Base-by-base conservation (phyloP, 495 filamentous ascomycete species). In the Hypoxylon trugodes region DNA sequence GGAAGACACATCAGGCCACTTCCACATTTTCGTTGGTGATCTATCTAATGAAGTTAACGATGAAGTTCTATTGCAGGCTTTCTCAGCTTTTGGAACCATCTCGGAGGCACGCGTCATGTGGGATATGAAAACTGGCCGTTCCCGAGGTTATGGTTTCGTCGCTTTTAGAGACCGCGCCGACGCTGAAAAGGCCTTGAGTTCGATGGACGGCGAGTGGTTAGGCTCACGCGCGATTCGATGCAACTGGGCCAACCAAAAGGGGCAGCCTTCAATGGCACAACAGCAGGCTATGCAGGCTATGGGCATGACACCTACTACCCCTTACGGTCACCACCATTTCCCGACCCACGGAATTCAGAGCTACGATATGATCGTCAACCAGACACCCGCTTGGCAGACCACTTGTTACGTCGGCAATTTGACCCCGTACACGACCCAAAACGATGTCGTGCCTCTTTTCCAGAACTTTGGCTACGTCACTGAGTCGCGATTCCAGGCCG, bases 231-330 rank as follows among this genome's bases (percentile, higher is more conserved):
- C 96, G 3, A 99, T 99, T 73, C 92, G 95, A 59, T 97, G 94
- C 85, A 99, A 99, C 81, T 99, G 95, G 95, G 95, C 95, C 48
- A 99, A 99, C 78, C 95, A 99, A 75, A 99, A 99, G 83, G 95
- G 95, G 32, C 95, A 99, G 71, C 95, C 95, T 40, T 98, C 96
- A 1, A 96, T 97, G 70, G 91, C 93, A 38, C 95, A 99, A 79
- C 95, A 98, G 76, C 90, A 95, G 74, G 91, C 93, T 24, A 94
- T 99, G 91, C 89, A 90, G 48, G 90, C 92, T 36, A 96, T 98
- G 92, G 95, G 96, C 72, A 95, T 99, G 92, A 96, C 95, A 10
- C 96, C 96, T 16, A 96, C 93, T 41, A 96, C 93, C 12, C 91
- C 94, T 0, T 98, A 91, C 71, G 96, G 96, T 15, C 95, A 98